phyloP scores from a whole-genome alignment of 73 alveolate genomes.

The Tetrahymena borealis region DNA sequence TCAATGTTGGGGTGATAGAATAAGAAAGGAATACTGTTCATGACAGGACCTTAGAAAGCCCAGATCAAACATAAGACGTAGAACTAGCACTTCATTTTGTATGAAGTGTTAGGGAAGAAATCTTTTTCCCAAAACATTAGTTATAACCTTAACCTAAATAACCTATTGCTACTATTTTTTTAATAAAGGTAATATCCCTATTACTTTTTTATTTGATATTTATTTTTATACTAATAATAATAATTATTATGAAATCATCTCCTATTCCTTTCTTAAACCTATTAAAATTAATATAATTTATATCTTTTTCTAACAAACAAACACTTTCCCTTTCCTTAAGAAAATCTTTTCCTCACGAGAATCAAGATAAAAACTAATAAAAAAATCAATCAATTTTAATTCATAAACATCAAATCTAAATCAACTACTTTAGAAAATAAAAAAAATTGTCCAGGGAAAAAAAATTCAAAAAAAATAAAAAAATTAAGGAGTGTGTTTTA shows the following conservation, averaged over 20 bases:
- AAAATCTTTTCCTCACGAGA: not conserved
- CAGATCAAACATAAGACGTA: not conserved
- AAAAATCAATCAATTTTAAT: not conserved
- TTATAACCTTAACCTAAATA: not conserved
- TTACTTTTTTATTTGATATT: not conserved
- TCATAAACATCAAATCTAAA: not conserved
- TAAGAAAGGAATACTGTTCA: not conserved
- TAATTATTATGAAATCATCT: not conserved
- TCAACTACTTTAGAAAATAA: not conserved
- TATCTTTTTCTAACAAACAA: not conserved
- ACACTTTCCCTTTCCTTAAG: not conserved
- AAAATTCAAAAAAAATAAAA: not conserved
- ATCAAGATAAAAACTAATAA: not conserved
- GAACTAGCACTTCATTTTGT: not conserved
- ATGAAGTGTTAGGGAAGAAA: not conserved
- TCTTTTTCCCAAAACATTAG: not conserved
- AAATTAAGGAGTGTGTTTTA: not conserved
- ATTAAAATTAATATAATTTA: not conserved
- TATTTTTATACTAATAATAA: not conserved
- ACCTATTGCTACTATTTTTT: not conserved
- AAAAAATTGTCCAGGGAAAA: not conserved
- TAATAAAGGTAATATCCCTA: not conserved
- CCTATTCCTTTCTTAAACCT: not conserved
- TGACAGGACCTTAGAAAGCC: constrained; percentile 3
- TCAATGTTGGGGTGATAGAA: not conserved